Base-by-base conservation (phyloP, 305 asterid genomes). In the Nicotiana rustica region DNA sequence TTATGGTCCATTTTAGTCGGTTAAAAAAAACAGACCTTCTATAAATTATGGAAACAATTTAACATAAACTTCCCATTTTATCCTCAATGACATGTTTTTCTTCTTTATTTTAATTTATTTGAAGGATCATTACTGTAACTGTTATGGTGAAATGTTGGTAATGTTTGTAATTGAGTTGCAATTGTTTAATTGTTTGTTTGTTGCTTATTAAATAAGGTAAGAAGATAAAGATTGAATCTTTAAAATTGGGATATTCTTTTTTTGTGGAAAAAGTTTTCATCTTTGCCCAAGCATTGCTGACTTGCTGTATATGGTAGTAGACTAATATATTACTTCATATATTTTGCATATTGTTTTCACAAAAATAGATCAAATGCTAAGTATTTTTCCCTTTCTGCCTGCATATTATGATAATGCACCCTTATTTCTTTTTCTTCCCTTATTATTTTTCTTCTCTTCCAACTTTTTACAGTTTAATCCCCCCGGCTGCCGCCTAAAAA, bases 251-350 rank as follows among this genome's bases (percentile, higher is more conserved):
- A 6, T 73, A 47, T 52, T 52, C 17, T 4, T 25, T 75, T 73
- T 21, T 12, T 1, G 49, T 25, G 78, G 41, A 44, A 14, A 75
- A 75, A 75, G 15, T 21, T 75, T 75, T 49, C 21, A 71, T 44
- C 67, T 62, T 62, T 70, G 59, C 78, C 12, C 78, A 71, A 47
- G 64, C 35, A 12, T 49, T 25, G 25, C 25, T 25, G 25, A 25
- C 25, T 75, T 75, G 65, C 47, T 49, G 44, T 52, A 17, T 75
- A 29, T 52, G 65, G 25, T 8, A 15, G 47, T 13, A 5, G 55
- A 52, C 15, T 75, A 75, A 41, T 75, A 25, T 75, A 75, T 52
- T 75, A 75, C 47, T 75, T 64, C 14, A 62, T 21, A 38, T 38
- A 41, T 18, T 18, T 41, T 69, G 77, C 25, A 4, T 44, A 44